Evolutionary conservation across 164 flowering plant genomes (phyloP).

Genomic region (Vitis labrusca): DNA sequence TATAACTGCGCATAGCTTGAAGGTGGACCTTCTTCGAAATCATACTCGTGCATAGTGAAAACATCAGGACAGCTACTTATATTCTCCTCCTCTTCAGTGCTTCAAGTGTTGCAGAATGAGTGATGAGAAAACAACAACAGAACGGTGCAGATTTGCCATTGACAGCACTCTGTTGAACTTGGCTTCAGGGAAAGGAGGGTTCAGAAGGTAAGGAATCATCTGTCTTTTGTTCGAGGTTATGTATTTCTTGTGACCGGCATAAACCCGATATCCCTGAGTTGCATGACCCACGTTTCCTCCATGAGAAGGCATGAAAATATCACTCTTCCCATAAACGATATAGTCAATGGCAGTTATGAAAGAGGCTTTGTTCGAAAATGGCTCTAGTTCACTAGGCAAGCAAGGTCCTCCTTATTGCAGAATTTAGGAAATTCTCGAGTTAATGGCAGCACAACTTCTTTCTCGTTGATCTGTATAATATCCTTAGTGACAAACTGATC

Average conservation of each 20-base stretch:
- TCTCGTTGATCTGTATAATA: conserved; percentile 65
- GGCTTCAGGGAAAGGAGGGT: conserved; percentile 67
- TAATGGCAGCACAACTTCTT: conserved; percentile 71
- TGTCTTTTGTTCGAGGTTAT: conserved; percentile 94
- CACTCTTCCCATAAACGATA: conserved; percentile 75
- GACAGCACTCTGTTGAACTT: conserved; percentile 56
- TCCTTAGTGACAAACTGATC: too few relatives aligned
- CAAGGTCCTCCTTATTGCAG: conserved; percentile 87
- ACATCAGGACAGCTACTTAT: too few relatives aligned
- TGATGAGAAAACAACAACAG: too few relatives aligned
- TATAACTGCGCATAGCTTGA: too few relatives aligned
- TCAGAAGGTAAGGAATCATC: conserved; percentile 78
- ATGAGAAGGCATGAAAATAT: conserved; percentile 97
- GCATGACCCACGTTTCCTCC: conserved; percentile 99
- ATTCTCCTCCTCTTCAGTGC: too few relatives aligned
- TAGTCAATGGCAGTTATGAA: conserved; percentile 87
- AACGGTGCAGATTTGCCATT: too few relatives aligned
- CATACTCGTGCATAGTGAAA: too few relatives aligned
- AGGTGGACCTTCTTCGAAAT: too few relatives aligned
- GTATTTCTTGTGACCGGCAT: conserved; percentile 91
- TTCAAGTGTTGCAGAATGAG: too few relatives aligned
- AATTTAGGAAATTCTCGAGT: conserved; percentile 70
- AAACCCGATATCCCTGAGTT: conserved; percentile 89
- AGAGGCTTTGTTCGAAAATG: conserved; percentile 74
- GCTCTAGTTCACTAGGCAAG: conserved; percentile 75